Conservation (phyloP, 176 grass and related monocot genomes). For the Themeda triandra region DNA sequence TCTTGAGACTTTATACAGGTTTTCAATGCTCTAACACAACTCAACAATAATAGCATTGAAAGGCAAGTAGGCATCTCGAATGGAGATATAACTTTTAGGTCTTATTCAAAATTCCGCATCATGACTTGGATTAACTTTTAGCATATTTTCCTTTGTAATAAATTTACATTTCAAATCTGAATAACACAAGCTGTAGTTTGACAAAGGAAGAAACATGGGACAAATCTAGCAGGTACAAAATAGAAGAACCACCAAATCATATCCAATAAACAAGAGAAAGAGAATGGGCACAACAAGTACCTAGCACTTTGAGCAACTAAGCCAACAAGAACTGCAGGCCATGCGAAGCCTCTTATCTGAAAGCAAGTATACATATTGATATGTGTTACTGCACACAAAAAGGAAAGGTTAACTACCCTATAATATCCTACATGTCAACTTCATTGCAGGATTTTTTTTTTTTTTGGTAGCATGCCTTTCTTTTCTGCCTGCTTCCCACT, state of each 20-base stretch:
- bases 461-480: background rate
- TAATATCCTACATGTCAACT: background rate
- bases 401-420: background rate
- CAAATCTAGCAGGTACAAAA: background rate
- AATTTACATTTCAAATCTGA: background rate
- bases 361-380: conserved; percentile 26
- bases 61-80: background rate
- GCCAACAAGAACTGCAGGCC: conserved; percentile 97
- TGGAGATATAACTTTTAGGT: background rate
- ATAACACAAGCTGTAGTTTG: background rate
- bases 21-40: background rate
- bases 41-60: background rate
- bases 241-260: background rate
- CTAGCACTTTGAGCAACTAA: conserved; percentile 99
- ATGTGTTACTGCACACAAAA: conserved; percentile 25
- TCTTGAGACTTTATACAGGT: background rate
- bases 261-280: conserved; percentile 15
- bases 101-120: background rate
- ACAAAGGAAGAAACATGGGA: background rate
- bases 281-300: conserved; percentile 37
- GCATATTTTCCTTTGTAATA: background rate
- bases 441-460: background rate
- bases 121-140: background rate
- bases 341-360: conserved; percentile 94
- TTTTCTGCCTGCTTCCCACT: background rate